phyloP scores from a whole-genome alignment of 495 filamentous ascomycete species.

The Terfezia boudieri region DNA sequence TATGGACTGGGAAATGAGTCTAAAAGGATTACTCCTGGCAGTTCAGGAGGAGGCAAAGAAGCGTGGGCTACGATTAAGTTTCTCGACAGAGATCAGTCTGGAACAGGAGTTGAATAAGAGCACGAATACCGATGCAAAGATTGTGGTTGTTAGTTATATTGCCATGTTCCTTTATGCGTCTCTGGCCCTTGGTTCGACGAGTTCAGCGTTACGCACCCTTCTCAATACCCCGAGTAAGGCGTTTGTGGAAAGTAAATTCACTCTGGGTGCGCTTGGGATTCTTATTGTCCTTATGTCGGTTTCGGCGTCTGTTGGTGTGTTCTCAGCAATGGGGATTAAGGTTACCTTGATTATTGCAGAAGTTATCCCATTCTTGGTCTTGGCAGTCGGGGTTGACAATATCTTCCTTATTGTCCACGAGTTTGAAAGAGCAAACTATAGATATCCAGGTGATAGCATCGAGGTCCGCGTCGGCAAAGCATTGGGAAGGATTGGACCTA shows the following conservation, averaged over 20 bases:
- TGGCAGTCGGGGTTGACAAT: conserved; percentile 94
- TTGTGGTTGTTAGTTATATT: conserved; percentile 89
- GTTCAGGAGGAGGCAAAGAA: conserved; percentile 61
- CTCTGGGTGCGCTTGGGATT: conserved; percentile 76
- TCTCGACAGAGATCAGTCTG: conserved; percentile 80
- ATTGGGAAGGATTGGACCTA: conserved; percentile 82
- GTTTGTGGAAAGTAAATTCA: conserved; percentile 87
- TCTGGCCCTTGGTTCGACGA: conserved; percentile 69
- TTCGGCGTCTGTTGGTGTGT: conserved; percentile 77
- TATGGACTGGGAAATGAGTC: conserved; percentile 68
- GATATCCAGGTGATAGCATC: conserved; percentile 64
- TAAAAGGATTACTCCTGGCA: conserved; percentile 44
- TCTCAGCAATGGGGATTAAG: conserved; percentile 71
- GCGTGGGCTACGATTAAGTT: conserved; percentile 65
- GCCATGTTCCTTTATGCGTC: conserved; percentile 98
- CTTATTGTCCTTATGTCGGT: conserved; percentile 94
- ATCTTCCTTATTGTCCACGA: conserved; percentile 98
- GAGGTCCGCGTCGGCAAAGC: conserved; percentile 65
- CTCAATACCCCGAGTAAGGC: conserved; percentile 58
- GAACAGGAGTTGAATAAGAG: conserved; percentile 90
- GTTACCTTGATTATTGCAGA: conserved; percentile 95
- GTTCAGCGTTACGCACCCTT: conserved; percentile 48
- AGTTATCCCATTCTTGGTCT: conserved; percentile 89
- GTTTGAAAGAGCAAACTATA: conserved; percentile 83
- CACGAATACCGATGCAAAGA: conserved; percentile 93